A percentile compares a stretch with the other conserved stretches of the same genome.
Evolutionary conservation across 2,329 filamentous ascomycete species (phyloP).

Genomic region (Penicillium thymicola): DNA sequence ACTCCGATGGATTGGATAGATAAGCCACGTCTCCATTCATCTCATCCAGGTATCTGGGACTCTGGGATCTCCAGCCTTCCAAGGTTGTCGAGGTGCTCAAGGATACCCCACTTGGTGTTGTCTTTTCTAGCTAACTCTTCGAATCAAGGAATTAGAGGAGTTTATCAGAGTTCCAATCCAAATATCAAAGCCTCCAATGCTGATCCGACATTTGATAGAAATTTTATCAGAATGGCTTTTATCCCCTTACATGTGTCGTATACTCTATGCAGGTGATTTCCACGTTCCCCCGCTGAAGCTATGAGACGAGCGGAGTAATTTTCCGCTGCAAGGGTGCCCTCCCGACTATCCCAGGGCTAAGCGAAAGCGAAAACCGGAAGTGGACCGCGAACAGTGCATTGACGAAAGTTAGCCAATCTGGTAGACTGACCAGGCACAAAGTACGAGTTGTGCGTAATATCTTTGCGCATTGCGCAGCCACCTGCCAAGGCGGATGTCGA

Average conservation of each 20-base stretch:
- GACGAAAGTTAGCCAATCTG: neutral
- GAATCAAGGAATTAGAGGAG: neutral
- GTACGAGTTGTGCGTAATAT: slow-evolving; percentile 2
- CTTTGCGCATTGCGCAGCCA: slow-evolving; percentile 12
- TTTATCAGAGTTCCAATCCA: neutral
- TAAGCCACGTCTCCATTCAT: slow-evolving; percentile 4
- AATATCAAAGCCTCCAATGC: neutral
- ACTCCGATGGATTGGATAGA: neutral
- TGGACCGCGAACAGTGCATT: neutral
- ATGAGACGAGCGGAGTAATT: neutral
- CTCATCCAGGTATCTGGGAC: slow-evolving; percentile 23
- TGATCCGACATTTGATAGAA: neutral
- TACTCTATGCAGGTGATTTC: slow-evolving; percentile 6
- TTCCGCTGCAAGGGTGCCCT: slow-evolving; percentile 4
- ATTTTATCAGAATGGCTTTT: neutral
- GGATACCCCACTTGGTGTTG: neutral
- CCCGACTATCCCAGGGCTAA: slow-evolving; percentile 3
- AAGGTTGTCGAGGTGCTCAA: neutral
- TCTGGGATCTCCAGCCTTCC: neutral
- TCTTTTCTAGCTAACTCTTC: neutral
- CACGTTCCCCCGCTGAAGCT: slow-evolving; percentile 12
- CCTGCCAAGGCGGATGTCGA: slow-evolving; percentile 5
- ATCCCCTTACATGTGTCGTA: slow-evolving; percentile 1
- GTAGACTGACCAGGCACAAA: neutral
- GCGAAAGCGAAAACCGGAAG: neutral